Conservation (phyloP, 2,329 filamentous ascomycete genomes). For the Trichoderma polysporum region DNA sequence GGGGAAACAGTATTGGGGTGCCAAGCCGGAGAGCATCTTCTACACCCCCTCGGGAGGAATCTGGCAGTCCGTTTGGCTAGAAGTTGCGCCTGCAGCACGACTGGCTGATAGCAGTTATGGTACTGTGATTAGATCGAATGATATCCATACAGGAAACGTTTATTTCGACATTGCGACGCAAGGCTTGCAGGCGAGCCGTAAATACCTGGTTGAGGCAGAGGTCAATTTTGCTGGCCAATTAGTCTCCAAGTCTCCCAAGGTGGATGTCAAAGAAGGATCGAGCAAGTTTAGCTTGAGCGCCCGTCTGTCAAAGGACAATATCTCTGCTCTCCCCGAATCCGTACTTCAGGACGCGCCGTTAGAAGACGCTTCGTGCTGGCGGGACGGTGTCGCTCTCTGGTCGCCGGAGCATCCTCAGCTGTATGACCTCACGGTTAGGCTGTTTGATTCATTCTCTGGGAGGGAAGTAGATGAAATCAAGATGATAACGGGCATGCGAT, state of each 20-base stretch:
- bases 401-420: slow-evolving; percentile 58
- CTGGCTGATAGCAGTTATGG: slow-evolving; percentile 58
- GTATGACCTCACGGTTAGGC: slow-evolving; percentile 54
- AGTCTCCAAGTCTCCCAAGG: slow-evolving; percentile 40
- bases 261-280: background rate
- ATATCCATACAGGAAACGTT: slow-evolving; percentile 52
- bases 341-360: slow-evolving; percentile 36
- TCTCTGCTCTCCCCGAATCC: slow-evolving; percentile 39
- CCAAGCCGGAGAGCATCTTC: slow-evolving; percentile 60
- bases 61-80: slow-evolving; percentile 59
- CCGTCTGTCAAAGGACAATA: slow-evolving; percentile 44
- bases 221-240: slow-evolving; percentile 49
- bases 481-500: slow-evolving; percentile 62
- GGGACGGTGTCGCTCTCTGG: slow-evolving; percentile 60
- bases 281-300: background rate
- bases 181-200: slow-evolving; percentile 47
- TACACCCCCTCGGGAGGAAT: slow-evolving; percentile 59
- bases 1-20: slow-evolving; percentile 67
- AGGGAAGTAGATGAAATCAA: slow-evolving; percentile 54
- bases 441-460: slow-evolving; percentile 44
- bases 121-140: slow-evolving; percentile 55
- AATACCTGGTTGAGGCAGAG: slow-evolving; percentile 53
- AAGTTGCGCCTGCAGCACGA: slow-evolving; percentile 52
- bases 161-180: slow-evolving; percentile 50
- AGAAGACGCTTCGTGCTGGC: slow-evolving; percentile 45